These are phyloP conservation scores for Bifiguratus adelaidae DNA, from an alignment of 192 early-diverging fungal genomes.

Conservation along the genomic window DNA sequence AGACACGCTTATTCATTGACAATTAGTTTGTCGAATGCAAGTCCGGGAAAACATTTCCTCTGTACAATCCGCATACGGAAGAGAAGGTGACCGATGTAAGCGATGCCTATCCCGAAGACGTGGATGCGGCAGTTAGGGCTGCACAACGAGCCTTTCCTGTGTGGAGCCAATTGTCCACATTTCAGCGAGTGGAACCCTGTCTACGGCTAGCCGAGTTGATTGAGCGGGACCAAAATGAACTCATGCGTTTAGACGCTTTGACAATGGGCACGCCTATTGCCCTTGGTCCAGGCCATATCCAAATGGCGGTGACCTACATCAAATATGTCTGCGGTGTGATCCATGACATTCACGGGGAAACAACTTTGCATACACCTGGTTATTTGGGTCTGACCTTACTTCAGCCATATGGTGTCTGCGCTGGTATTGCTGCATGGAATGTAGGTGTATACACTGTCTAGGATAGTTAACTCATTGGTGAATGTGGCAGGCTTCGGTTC, in stretches of 20 bases:
- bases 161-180: conserved; percentile 20
- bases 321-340: conserved; percentile 61
- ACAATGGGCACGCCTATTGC: conserved; percentile 60
- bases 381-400: conserved; percentile 25
- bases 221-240: conserved; percentile 13
- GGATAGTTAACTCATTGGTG: background rate
- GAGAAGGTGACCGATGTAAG: too few relatives aligned
- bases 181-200: background rate
- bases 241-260: conserved; percentile 17
- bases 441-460: conserved; percentile 8
- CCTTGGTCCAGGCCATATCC: conserved; percentile 43
- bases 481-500: conserved; percentile 21
- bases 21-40: too few relatives aligned
- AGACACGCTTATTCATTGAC: too few relatives aligned
- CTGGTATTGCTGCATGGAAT: conserved; percentile 61
- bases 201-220: conserved; percentile 7
- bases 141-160: background rate
- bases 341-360: conserved; percentile 39
- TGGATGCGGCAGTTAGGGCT: too few relatives aligned
- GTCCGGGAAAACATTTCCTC: too few relatives aligned
- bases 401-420: conserved; percentile 56
- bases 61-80: too few relatives aligned
- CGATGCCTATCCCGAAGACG: too few relatives aligned
- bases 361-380: background rate
- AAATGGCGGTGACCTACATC: conserved; percentile 42